Evolutionary conservation across 208 protist species (phyloP).

Genomic region (Leishmania martiniquensis): DNA sequence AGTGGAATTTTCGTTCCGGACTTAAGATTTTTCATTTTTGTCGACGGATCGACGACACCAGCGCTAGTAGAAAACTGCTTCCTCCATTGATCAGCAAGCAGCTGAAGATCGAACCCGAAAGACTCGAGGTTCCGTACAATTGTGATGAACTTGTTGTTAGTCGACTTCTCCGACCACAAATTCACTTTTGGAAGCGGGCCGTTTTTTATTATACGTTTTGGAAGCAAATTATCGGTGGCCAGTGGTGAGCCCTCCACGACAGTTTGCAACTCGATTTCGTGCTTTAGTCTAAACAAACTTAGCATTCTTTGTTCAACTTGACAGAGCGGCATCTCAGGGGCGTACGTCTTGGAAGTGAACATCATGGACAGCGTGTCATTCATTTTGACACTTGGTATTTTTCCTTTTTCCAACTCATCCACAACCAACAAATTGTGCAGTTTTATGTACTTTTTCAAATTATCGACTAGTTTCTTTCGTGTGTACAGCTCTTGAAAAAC

Average conservation of each 20-base stretch:
- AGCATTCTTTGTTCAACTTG: conserved; percentile 40
- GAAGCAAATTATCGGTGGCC: conserved; percentile 34
- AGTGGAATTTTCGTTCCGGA: conserved; percentile 53
- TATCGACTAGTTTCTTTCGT: conserved; percentile 45
- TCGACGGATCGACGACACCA: conserved; percentile 52
- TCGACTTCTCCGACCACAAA: conserved; percentile 53
- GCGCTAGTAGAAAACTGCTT: conserved; percentile 65
- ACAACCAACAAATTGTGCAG: conserved; percentile 36
- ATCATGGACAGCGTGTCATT: conserved; percentile 36
- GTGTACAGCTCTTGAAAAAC: conserved; percentile 47
- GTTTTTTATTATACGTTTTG: conserved; percentile 40
- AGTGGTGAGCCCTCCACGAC: conserved; percentile 30
- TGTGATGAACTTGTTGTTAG: conserved; percentile 59
- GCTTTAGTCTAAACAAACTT: conserved; percentile 42
- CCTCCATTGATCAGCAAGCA: conserved; percentile 54
- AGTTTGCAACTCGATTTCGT: conserved; percentile 66
- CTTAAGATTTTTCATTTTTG: conserved; percentile 61
- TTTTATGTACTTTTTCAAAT: conserved; percentile 57
- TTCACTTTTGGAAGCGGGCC: conserved; percentile 45
- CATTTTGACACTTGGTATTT: conserved; percentile 48
- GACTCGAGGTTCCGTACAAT: conserved; percentile 62
- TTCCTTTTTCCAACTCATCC: conserved; percentile 11
- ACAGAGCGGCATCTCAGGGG: conserved; percentile 40
- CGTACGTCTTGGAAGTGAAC: conserved; percentile 13
- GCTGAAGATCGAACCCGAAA: conserved; percentile 60